Conservation (phyloP, 2,329 filamentous ascomycete genomes). For the Fusarium caatingaense region DNA sequence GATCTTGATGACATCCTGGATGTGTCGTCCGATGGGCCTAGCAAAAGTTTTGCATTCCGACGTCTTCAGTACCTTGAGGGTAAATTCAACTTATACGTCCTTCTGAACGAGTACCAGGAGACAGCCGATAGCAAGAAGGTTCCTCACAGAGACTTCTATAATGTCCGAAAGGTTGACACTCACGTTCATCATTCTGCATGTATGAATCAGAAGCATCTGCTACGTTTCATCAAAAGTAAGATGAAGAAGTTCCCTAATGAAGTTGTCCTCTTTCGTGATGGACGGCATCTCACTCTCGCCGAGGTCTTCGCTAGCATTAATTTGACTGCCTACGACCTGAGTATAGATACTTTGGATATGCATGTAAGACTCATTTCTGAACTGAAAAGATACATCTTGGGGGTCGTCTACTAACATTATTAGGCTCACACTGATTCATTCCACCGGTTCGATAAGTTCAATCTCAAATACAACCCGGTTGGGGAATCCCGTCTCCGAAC, state of each 20-base stretch:
- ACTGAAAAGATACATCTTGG: not conserved
- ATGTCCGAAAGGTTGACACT: constrained; percentile 97
- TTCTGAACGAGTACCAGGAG: constrained; percentile 97
- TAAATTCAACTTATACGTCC: constrained; percentile 93
- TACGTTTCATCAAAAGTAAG: constrained; percentile 99
- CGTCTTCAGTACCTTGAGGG: constrained; percentile 95
- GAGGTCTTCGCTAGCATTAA: constrained; percentile 99
- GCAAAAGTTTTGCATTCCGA: constrained; percentile 96
- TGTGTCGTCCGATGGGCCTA: constrained; percentile 94
- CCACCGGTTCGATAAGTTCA: constrained; percentile 99
- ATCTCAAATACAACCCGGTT: constrained; percentile 97
- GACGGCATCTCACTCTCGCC: constrained; percentile 87
- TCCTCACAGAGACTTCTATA: constrained; percentile 98
- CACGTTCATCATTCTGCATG: constrained; percentile 99
- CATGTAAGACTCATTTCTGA: constrained; percentile 70
- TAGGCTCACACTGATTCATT: constrained; percentile 97
- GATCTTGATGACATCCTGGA: constrained; percentile 88
- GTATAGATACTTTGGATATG: constrained; percentile 99
- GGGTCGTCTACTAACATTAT: constrained; percentile 10
- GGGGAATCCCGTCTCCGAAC: constrained; percentile 94
- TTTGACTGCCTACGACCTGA: constrained; percentile 94
- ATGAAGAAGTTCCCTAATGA: constrained; percentile 99
- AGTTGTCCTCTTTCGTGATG: constrained; percentile 90
- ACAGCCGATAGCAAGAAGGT: constrained; percentile 98
- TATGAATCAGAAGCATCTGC: constrained; percentile 99